Conservation (phyloP, 176 grass and related monocot species). For the Cenchrus fungigraminus region DNA sequence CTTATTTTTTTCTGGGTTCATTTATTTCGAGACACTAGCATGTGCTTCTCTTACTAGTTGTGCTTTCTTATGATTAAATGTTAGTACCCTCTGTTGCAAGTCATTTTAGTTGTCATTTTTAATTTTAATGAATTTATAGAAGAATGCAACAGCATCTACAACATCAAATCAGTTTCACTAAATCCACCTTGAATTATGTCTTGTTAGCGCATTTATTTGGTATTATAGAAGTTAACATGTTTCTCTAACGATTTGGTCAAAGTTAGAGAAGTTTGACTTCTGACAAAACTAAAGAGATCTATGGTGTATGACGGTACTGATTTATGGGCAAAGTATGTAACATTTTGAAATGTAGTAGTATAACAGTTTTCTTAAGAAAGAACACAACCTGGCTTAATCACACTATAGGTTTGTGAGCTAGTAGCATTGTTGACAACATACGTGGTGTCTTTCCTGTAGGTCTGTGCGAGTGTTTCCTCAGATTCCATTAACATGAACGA, state of each 20-base stretch:
- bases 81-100: too few relatives aligned
- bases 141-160: too few relatives aligned
- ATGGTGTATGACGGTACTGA: background rate
- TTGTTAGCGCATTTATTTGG: background rate
- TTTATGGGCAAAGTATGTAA: background rate
- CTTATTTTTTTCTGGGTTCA: background rate
- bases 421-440: slow-evolving; percentile 24
- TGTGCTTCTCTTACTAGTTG: background rate
- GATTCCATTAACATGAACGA: slow-evolving; percentile 96
- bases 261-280: too few relatives aligned
- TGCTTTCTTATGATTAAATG: background rate
- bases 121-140: too few relatives aligned
- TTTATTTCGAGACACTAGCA: slow-evolving; percentile 3
- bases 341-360: background rate
- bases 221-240: too few relatives aligned
- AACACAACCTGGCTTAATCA: background rate
- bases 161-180: too few relatives aligned
- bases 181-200: background rate
- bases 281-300: too few relatives aligned
- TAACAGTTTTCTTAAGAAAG: background rate
- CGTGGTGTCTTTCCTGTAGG: slow-evolving; percentile 50
- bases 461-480: slow-evolving; percentile 91
- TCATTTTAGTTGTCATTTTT: too few relatives aligned
- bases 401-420: background rate
- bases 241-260: too few relatives aligned